phyloP scores from a whole-genome alignment of 129 eudicot genomes.

The Gnaphalium uliginosum region DNA sequence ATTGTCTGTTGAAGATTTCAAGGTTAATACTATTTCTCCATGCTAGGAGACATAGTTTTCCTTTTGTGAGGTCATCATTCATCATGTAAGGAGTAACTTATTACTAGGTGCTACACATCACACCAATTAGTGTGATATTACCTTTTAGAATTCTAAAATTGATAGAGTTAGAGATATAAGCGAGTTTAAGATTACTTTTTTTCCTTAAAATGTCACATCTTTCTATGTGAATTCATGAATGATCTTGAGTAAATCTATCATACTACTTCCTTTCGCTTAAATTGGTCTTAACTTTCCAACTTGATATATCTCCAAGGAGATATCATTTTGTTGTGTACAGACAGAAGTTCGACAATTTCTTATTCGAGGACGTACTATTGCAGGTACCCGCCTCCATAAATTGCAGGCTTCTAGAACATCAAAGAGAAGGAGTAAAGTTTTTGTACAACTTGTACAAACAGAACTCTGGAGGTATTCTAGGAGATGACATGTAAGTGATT shows the following conservation, averaged over 20 bases:
- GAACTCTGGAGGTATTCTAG: slow-evolving; percentile 94
- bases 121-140: neutral
- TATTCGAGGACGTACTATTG: slow-evolving; percentile 11
- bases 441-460: slow-evolving; percentile 77
- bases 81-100: neutral
- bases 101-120: neutral
- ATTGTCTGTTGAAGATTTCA: too few relatives aligned
- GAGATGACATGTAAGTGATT: slow-evolving; percentile 92
- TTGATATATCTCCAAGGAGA: neutral
- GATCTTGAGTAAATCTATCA: neutral
- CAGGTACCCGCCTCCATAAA: slow-evolving; percentile 97
- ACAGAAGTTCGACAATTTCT: neutral
- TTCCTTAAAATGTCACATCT: neutral
- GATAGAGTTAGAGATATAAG: neutral
- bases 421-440: slow-evolving; percentile 86
- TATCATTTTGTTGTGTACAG: neutral
- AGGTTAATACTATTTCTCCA: too few relatives aligned
- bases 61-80: neutral
- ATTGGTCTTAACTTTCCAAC: neutral
- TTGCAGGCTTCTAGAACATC: slow-evolving; percentile 90
- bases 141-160: neutral
- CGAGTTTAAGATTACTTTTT: neutral
- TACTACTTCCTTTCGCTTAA: neutral
- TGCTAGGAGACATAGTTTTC: too few relatives aligned
- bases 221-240: neutral